Conservation (phyloP, 2,329 filamentous ascomycete genomes). For the Xylariaceae sp. region DNA sequence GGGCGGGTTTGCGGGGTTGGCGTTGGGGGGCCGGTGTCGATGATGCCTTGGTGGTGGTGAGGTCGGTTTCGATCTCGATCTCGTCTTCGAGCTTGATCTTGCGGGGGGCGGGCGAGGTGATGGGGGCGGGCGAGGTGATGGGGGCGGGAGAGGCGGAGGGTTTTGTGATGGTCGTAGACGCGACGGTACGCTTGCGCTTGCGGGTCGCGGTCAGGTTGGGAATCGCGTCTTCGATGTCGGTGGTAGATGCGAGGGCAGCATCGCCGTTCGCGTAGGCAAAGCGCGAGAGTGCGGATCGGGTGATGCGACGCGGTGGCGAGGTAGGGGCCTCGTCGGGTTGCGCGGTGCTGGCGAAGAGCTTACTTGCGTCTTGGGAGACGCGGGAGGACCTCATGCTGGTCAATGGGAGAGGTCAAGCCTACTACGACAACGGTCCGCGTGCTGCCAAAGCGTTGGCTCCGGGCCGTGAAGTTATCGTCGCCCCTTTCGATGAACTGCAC, state of each 20-base stretch:
- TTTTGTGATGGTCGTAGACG: slow-evolving; percentile 1
- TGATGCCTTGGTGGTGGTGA: slow-evolving; percentile 2
- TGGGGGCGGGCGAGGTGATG: slow-evolving; percentile 2
- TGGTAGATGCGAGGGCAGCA: neutral
- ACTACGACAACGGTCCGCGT: neutral
- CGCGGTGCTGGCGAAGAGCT: slow-evolving; percentile 15
- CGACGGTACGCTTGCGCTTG: slow-evolving; percentile 24
- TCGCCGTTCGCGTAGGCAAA: slow-evolving; percentile 19
- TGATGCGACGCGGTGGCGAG: slow-evolving; percentile 26
- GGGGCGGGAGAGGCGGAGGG: neutral
- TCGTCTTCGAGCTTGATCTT: slow-evolving; percentile 16
- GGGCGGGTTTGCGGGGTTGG: slow-evolving; percentile 24
- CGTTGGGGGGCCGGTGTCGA: slow-evolving; percentile 2
- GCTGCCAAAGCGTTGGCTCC: neutral
- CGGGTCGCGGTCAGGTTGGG: slow-evolving; percentile 9
- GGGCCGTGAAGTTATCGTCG: neutral
- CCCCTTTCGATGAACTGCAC: neutral
- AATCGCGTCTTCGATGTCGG: slow-evolving; percentile 28
- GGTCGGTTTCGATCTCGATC: slow-evolving; percentile 1
- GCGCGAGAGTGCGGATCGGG: slow-evolving; percentile 26
- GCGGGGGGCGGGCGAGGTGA: neutral
- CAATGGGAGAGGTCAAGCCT: neutral
- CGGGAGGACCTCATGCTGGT: slow-evolving; percentile 13
- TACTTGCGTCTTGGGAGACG: slow-evolving; percentile 3
- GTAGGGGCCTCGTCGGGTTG: neutral